Base-by-base conservation (phyloP, 108 stramenopile species). In the Nitzschia sp. region DNA sequence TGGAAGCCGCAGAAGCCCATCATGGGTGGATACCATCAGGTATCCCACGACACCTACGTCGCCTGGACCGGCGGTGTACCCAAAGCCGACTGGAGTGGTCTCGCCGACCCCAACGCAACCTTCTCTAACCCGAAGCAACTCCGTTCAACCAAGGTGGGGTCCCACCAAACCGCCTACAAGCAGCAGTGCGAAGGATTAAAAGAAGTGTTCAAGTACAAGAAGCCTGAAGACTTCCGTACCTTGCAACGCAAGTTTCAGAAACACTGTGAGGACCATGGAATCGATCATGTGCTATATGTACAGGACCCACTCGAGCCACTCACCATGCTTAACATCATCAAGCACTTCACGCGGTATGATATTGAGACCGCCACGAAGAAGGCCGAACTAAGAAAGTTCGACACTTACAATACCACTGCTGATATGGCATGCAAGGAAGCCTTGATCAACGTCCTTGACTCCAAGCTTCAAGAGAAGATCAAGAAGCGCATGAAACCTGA, bases 51-150 rank as follows among this genome's bases (percentile, higher is more conserved):
- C 13, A n/a, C 47, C 4, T 11, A 11, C 62, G 6, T 9, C 4
- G n/a, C n/a, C n/a, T 46, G 45, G 45, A 26, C 25, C 17, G 65
- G 65, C 53, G 49, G 49, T 3, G 17, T 25, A 4, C 65, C 65
- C 23, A 66, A 66, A 15, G 5, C 15, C 15, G 65, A 66, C 18
- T 66, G 65, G 65, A 24, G 51, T 26, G 65, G 25, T 21, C 53
- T 46, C 5, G 45, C 27, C n/a, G 28, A 25, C 29, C n/a, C n/a
- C n/a, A n/a, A n/a, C n/a, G n/a, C n/a, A n/a, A n/a, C n/a, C n/a
- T n/a, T n/a, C n/a, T n/a, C n/a, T n/a, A n/a, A n/a, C n/a, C n/a
- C n/a, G n/a, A n/a, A n/a, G n/a, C n/a, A n/a, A n/a, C n/a, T n/a
- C n/a, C n/a, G n/a, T n/a, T n/a, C n/a, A n/a, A n/a, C n/a, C n/a